A percentile compares a stretch with the other conserved stretches of the same genome.
These are phyloP conservation scores for Flaveria sonorensis DNA, from an alignment of 129 eudicot species.

Conservation along the genomic window DNA sequence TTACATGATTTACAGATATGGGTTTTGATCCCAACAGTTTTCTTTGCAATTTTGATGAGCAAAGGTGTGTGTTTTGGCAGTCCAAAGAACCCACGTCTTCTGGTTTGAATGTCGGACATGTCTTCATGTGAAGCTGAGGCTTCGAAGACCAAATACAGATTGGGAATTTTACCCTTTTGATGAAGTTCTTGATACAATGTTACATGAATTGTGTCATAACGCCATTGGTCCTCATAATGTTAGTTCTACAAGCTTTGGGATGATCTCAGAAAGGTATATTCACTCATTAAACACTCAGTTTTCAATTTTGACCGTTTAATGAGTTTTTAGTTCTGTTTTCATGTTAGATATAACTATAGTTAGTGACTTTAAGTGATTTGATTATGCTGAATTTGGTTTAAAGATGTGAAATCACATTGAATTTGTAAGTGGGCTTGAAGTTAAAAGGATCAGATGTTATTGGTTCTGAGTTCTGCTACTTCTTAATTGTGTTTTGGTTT, in stretches of 20 bases:
- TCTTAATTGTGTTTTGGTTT: not conserved
- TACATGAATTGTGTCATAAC: constrained; percentile 97
- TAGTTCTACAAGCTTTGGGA: constrained; percentile 95
- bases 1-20: not conserved
- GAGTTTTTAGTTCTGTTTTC: not conserved
- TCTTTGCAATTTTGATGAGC: not conserved
- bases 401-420: not conserved
- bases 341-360: not conserved
- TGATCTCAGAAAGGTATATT: constrained; percentile 72
- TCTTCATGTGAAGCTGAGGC: constrained; percentile 80
- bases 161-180: constrained; percentile 72
- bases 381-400: constrained; percentile 11
- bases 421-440: not conserved
- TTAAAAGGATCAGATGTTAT: not conserved
- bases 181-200: constrained; percentile 90
- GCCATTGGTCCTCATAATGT: constrained; percentile 88
- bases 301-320: not conserved
- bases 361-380: not conserved
- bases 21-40: not conserved
- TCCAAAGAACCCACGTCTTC: constrained; percentile 60
- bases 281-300: not conserved
- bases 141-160: constrained; percentile 76
- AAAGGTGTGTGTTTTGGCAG: constrained; percentile 44
- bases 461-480: not conserved
- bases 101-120: constrained; percentile 81